Conservation (phyloP, 257 asterid species). For the Penstemon eatonii region DNA sequence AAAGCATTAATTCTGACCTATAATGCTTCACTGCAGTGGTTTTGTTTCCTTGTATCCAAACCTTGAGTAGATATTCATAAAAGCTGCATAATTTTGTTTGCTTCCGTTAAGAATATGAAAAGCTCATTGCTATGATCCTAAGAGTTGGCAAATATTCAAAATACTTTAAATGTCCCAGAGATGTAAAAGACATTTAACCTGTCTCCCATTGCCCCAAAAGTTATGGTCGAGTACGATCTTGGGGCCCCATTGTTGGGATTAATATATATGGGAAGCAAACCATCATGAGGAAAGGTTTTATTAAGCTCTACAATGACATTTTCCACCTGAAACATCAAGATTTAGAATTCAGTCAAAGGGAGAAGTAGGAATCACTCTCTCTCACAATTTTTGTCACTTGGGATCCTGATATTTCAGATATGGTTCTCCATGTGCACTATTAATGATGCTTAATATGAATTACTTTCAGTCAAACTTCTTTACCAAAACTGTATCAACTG, state of each 20-base stretch:
- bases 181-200: conserved; percentile 51
- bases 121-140: conserved; percentile 21
- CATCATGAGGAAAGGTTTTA: conserved; percentile 88
- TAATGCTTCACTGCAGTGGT: conserved; percentile 81
- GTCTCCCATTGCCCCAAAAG: conserved; percentile 99
- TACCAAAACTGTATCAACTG: conserved; percentile 8
- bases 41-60: conserved; percentile 97
- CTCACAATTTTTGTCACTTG: too few species aligned
- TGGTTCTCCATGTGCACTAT: too few species aligned
- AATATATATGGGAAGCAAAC: conserved; percentile 93
- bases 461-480: conserved; percentile 13
- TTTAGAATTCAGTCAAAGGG: conserved; percentile 19
- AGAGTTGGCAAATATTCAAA: conserved; percentile 1
- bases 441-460: conserved; percentile 16
- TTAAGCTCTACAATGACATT: conserved; percentile 82
- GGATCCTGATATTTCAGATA: too few species aligned
- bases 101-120: conserved; percentile 27
- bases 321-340: conserved; percentile 72
- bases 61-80: conserved; percentile 95
- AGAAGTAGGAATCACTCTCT: too few species aligned
- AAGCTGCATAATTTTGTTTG: conserved; percentile 58
- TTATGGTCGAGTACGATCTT: conserved; percentile 77
- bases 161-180: conserved; percentile 9
- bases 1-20: conserved; percentile 47
- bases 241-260: conserved; percentile 65